Conservation (phyloP, 2,329 filamentous ascomycete species). For the Basipetospora sp. region DNA sequence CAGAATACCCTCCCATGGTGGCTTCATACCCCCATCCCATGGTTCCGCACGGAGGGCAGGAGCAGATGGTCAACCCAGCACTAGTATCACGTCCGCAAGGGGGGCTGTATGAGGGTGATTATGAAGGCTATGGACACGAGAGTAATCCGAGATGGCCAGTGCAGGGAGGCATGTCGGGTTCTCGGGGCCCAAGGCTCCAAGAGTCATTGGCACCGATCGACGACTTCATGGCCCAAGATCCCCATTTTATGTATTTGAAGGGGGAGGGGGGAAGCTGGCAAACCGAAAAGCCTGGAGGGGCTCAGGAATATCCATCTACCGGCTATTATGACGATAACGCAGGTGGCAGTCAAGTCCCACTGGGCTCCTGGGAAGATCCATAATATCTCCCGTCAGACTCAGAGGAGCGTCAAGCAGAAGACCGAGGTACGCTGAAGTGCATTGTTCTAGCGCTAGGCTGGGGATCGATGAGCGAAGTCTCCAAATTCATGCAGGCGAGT, state of each 20-base stretch:
- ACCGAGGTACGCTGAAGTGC: too few relatives aligned
- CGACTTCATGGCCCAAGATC: conserved; percentile 11
- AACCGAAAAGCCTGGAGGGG: conserved; percentile 19
- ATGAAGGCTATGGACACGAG: neutral
- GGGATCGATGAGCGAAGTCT: too few relatives aligned
- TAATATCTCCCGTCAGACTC: too few relatives aligned
- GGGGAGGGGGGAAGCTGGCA: conserved; percentile 21
- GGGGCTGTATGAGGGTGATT: neutral
- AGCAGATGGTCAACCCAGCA: conserved; percentile 2
- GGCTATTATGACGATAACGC: too few relatives aligned
- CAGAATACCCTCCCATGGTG: too few relatives aligned
- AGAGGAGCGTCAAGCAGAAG: too few relatives aligned
- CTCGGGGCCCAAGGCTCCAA: neutral
- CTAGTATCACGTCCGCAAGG: conserved; percentile 5
- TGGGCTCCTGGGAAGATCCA: too few relatives aligned
- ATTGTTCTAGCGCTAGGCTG: too few relatives aligned
- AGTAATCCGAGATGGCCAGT: neutral
- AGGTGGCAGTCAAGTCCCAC: too few relatives aligned
- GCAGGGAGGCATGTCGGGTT: neutral
- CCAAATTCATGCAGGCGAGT: too few relatives aligned
- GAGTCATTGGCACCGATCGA: conserved; percentile 12
- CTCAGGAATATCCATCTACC: too few relatives aligned
- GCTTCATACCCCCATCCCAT: too few relatives aligned
- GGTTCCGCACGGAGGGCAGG: neutral
- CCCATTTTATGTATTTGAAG: conserved; percentile 16